Base-by-base conservation (phyloP, 2,329 filamentous ascomycete species). In the Trichoderma harzianum region DNA sequence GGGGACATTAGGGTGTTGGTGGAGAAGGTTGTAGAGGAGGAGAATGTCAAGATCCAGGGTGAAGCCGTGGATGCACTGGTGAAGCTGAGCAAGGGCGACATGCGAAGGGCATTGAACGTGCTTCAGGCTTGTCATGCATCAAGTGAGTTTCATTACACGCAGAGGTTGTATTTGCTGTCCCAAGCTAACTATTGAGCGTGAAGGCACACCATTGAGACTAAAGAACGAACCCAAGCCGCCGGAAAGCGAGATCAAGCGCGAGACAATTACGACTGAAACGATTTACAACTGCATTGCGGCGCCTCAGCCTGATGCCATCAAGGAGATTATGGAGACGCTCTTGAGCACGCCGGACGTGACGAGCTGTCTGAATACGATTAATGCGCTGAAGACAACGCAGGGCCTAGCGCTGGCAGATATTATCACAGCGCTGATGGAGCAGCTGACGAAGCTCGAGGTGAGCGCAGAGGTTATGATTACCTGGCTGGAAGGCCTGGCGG, bases 251-350 rank as follows among this genome's bases (percentile, higher is more conserved):
- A 89, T 95, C 32, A 86, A 91, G 70, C 88, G 94, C 53, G 95
- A 98, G 34, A 86, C 76, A 72, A 89, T 93, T 76, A 97, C 98
- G 75, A 97, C 93, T 43, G 92, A 97, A 79, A 94, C 93, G 8
- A 98, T 99, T 78, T 99, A 98, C 86, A 95, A 94, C 82, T 99
- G 96, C 82, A 97, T 99, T 79, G 96, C 96, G 10, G 95, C 95
- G 2, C 96, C 96, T 5, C 95, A 97, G 76, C 96, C 96, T 0
- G 90, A 91, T 28, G 95, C 97, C 77, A 94, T 98, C 78, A 87
- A 89, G 75, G 90, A 92, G 76, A 98, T 99, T 69, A 86, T 95
- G 75, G 88, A 92, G 75, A 97, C 94, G 0, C 86, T 99, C 36
- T 88, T 98, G 32, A 90, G 88, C 69, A 98, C 93, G 2, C 89